phyloP scores from a whole-genome alignment of 768 basidiomycete genomes.

The Cystobasidium onofrii region DNA sequence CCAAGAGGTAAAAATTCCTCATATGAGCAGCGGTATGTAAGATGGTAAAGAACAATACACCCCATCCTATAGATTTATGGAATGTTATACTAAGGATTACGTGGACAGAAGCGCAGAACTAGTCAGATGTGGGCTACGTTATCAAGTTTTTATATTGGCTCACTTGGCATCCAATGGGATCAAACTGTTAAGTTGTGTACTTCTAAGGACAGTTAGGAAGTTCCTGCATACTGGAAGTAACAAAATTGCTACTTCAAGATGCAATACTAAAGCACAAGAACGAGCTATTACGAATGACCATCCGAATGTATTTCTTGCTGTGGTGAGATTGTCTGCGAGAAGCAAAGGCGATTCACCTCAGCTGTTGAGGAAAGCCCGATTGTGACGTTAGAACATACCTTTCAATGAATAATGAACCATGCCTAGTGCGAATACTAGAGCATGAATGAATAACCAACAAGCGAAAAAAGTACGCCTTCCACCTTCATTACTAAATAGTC shows the following conservation, averaged over 20 bases:
- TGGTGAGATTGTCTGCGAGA: constrained; percentile 56
- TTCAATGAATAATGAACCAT: constrained; percentile 67
- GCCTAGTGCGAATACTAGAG: constrained; percentile 68
- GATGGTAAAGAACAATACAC: constrained; percentile 65
- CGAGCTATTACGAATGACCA: constrained; percentile 73
- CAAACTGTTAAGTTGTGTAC: constrained; percentile 71
- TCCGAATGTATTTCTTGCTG: constrained; percentile 55
- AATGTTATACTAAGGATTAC: constrained; percentile 2
- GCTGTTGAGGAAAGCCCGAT: neutral
- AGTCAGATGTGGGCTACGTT: no score
- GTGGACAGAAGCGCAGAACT: no score
- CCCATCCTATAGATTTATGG: constrained; percentile 79
- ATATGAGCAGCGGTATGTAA: constrained; percentile 75
- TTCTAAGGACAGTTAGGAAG: constrained; percentile 79
- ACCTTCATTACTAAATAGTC: constrained; percentile 35
- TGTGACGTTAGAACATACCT: constrained; percentile 34
- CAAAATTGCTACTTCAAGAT: constrained; percentile 86
- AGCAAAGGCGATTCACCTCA: no score
- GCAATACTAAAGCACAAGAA: constrained; percentile 77
- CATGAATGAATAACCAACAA: constrained; percentile 70
- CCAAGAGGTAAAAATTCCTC: constrained; percentile 51
- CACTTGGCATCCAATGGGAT: constrained; percentile 89
- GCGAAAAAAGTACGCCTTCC: constrained; percentile 68
- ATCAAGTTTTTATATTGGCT: no score
- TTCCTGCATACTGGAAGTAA: constrained; percentile 91